A percentile compares a stretch with the other conserved stretches of the same genome.
Conservation (phyloP, 345 rosid species). For the Nephelium lappaceum region DNA sequence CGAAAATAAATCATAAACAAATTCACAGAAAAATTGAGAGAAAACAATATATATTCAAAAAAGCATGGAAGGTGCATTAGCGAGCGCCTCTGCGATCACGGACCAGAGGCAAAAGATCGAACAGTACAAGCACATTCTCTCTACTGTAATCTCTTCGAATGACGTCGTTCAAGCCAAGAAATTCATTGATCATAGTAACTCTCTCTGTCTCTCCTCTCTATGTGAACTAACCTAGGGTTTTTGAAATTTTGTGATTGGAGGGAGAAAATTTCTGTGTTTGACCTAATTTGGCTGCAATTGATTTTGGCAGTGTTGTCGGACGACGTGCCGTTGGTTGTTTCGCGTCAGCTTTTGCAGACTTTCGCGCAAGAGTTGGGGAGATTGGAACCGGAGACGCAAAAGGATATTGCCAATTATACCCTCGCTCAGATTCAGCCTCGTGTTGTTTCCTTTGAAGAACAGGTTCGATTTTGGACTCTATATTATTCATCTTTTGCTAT, state of each 20-base stretch:
- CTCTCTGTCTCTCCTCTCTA: neutral
- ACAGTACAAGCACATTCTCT: slow-evolving; percentile 90
- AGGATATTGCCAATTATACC: slow-evolving; percentile 86
- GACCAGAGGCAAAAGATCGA: slow-evolving; percentile 99
- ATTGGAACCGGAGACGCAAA: slow-evolving; percentile 76
- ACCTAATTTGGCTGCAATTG: neutral
- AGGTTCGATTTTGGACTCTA: slow-evolving; percentile 48
- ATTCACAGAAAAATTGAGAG: slow-evolving; percentile 11
- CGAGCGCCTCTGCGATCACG: slow-evolving; percentile 66
- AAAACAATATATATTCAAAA: neutral
- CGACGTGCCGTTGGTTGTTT: slow-evolving; percentile 87
- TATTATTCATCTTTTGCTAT: neutral
- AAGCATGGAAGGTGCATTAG: slow-evolving; percentile 78
- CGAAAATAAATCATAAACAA: neutral
- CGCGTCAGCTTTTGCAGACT: slow-evolving; percentile 90
- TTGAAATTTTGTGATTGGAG: neutral
- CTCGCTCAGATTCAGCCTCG: slow-evolving; percentile 97
- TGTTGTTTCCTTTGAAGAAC: slow-evolving; percentile 97
- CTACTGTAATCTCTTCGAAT: slow-evolving; percentile 81
- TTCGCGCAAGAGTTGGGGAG: slow-evolving; percentile 86
- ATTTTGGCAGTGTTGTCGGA: slow-evolving; percentile 75
- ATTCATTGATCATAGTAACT: slow-evolving; percentile 84
- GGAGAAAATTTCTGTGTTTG: neutral
- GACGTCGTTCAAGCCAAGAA: slow-evolving; percentile 77
- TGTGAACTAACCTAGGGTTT: slow-evolving; percentile 9